phyloP scores from a whole-genome alignment of 768 basidiomycete species.

The Thelephora ganbajun region DNA sequence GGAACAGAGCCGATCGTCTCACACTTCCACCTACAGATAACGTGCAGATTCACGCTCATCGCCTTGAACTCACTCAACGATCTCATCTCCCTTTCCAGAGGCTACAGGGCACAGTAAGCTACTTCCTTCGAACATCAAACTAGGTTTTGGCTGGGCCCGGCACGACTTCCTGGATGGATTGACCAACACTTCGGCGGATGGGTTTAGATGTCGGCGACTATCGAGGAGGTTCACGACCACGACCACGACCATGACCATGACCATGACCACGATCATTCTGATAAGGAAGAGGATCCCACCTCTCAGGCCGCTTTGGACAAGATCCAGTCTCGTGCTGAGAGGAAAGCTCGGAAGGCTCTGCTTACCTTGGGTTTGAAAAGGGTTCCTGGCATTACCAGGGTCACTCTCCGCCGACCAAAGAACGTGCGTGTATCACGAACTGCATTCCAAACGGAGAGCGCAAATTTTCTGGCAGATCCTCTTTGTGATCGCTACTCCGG shows the following conservation, averaged over 20 bases:
- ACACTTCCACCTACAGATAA: too few relatives aligned
- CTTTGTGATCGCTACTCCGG: slow-evolving; percentile 85
- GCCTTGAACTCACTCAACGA: background rate
- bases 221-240: slow-evolving; percentile 83
- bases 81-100: background rate
- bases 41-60: too few relatives aligned
- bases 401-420: slow-evolving; percentile 89
- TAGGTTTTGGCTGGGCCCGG: too few relatives aligned
- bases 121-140: too few relatives aligned
- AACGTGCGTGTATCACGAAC: slow-evolving; percentile 43
- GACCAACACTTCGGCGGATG: slow-evolving; percentile 15
- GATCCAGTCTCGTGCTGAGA: slow-evolving; percentile 87
- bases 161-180: slow-evolving; percentile 16
- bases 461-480: slow-evolving; percentile 41
- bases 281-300: slow-evolving; percentile 69
- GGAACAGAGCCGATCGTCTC: background rate
- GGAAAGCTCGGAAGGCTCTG: slow-evolving; percentile 91
- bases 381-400: slow-evolving; percentile 86
- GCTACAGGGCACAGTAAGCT: too few relatives aligned
- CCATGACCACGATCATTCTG: slow-evolving; percentile 37
- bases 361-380: slow-evolving; percentile 84
- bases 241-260: slow-evolving; percentile 27
- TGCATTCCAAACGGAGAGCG: background rate
- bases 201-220: slow-evolving; percentile 61
- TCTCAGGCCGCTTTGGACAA: slow-evolving; percentile 80